phyloP scores from a whole-genome alignment of 768 basidiomycete genomes.

The Auriscalpium orientale region DNA sequence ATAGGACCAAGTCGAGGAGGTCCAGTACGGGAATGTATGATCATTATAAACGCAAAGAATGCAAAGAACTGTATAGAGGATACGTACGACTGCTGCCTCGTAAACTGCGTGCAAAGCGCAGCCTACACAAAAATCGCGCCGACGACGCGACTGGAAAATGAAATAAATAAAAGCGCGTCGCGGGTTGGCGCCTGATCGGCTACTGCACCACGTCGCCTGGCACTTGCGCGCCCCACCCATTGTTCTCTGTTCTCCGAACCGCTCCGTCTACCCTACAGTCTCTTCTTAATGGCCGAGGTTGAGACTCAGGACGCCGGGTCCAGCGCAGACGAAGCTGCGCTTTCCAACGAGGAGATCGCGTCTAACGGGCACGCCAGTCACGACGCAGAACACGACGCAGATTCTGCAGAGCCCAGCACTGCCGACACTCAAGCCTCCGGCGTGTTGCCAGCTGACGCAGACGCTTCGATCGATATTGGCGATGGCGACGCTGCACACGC shows the following conservation, averaged over 20 bases:
- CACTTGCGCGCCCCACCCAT: background rate
- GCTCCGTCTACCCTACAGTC: background rate
- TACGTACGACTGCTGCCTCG: too few species aligned
- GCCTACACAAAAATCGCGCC: background rate
- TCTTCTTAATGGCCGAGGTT: slow-evolving; percentile 28
- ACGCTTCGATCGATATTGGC: slow-evolving; percentile 3
- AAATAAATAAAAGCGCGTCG: background rate
- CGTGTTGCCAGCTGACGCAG: slow-evolving; percentile 6
- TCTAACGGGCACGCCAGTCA: background rate
- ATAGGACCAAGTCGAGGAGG: background rate
- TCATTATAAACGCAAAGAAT: too few species aligned
- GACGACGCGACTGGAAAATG: background rate
- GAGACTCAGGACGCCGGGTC: slow-evolving; percentile 19
- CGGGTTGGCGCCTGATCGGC: slow-evolving; percentile 15
- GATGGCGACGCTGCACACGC: slow-evolving; percentile 18
- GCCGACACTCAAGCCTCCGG: slow-evolving; percentile 14
- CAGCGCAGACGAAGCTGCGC: slow-evolving; percentile 10
- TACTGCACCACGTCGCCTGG: background rate
- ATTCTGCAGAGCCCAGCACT: background rate
- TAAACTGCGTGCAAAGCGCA: background rate
- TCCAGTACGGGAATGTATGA: background rate
- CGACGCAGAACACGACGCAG: slow-evolving; percentile 26
- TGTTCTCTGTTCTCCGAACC: slow-evolving; percentile 1
- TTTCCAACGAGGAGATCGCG: slow-evolving; percentile 15
- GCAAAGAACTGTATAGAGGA: background rate